Base-by-base conservation (phyloP, 208 protist species). In the Leishmania guyanensis region DNA sequence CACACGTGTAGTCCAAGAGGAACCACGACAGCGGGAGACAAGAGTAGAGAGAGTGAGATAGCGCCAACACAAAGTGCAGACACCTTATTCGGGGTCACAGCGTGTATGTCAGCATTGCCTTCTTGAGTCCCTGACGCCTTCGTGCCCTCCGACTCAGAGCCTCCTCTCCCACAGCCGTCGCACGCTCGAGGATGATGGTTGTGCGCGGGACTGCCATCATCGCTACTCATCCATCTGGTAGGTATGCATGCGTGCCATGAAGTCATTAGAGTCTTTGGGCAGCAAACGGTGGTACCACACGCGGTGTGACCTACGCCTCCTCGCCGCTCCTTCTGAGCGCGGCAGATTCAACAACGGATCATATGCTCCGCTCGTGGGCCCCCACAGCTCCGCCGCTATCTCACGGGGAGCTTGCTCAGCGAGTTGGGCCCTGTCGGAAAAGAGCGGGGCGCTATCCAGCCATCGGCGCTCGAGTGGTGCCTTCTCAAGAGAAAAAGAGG, bases 281-380 rank as follows among this genome's bases (percentile, higher is more conserved):
- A 85, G 71, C 9, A 85, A 29, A 9, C 82, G 82, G 14, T 72
- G 77, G 36, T 85, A 85, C 82, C 82, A 85, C n/a, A 70, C 82
- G 0, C 72, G 43, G 29, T 75, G 74, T 9, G 71, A 71, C 48
- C 62, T 72, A 1, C 75, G 65, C 60, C 53, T 60, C 56, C 70
- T 51, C 20, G 62, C 62, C 36, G 53, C 66, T 5, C 71, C 76
- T 5, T 85, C 82, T 2, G 77, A 77, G 39, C 82, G 77, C 1
- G 82, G 82, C 53, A 86, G 78, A 6, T 36, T 68, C 65, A 79
- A 66, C 53, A 86, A n/a, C 65, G 82, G 82, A 54, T 86, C 82
- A 6, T 20, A 29, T 46, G 20, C 62, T 8, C 22, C 62, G 20
- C 2, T 22, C 3, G 72, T 36, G 33, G 72, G n/a, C 9, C 10